Evolutionary conservation across 495 filamentous ascomycete genomes (phyloP).

Genomic region (Penicillium paxilli): DNA sequence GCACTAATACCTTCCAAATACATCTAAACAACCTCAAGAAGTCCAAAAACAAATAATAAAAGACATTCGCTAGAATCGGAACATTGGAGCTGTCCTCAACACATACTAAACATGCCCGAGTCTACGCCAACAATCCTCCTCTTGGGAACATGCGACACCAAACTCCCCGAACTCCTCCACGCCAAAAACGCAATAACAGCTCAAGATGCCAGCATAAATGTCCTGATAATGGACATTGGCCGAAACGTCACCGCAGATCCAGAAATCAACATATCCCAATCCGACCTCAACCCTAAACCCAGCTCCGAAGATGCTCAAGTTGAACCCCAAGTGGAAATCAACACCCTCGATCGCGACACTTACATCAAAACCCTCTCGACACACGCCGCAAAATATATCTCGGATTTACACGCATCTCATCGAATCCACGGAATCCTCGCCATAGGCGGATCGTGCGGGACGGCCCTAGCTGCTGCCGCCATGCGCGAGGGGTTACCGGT

Average conservation of each 20-base stretch:
- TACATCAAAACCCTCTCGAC: slow-evolving; percentile 52
- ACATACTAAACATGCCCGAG: too few relatives aligned
- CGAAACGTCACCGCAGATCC: slow-evolving; percentile 38
- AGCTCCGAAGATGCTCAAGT: neutral
- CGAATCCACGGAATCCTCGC: slow-evolving; percentile 55
- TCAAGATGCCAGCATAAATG: slow-evolving; percentile 33
- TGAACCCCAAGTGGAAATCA: slow-evolving; percentile 1
- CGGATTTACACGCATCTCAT: slow-evolving; percentile 25
- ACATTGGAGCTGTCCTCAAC: slow-evolving; percentile 5
- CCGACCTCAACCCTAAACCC: slow-evolving; percentile 30
- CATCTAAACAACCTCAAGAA: neutral
- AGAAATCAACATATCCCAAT: slow-evolving; percentile 47
- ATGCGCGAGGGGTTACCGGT: slow-evolving; percentile 61
- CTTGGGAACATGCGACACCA: slow-evolving; percentile 70
- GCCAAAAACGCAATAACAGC: slow-evolving; percentile 39
- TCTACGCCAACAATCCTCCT: slow-evolving; percentile 57
- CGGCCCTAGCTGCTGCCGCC: slow-evolving; percentile 52
- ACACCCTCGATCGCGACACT: slow-evolving; percentile 41
- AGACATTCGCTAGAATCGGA: too few relatives aligned
- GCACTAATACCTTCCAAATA: too few relatives aligned
- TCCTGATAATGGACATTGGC: slow-evolving; percentile 60
- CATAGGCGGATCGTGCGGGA: slow-evolving; percentile 60
- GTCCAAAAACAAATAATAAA: neutral
- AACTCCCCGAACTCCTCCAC: slow-evolving; percentile 60
- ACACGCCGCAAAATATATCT: slow-evolving; percentile 35